Base-by-base conservation (phyloP, 306 rosid species). In the Malus domestica region DNA sequence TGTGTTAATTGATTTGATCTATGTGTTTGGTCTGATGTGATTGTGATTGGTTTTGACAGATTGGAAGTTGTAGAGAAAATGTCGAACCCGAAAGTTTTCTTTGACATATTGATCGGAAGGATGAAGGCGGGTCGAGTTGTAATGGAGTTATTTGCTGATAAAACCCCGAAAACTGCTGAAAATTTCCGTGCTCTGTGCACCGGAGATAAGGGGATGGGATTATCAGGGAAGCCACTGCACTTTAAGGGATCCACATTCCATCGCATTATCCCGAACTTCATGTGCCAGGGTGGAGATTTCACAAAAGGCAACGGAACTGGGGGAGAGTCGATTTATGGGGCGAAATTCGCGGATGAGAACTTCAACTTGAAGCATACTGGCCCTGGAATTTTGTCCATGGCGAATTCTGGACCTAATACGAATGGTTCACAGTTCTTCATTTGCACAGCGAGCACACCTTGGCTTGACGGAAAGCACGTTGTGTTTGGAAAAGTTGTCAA, bases 211-310 rank as follows among this genome's bases (percentile, higher is more conserved):
- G 94, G 97, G 32, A 80, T 93, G 8, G 98, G 98, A 35, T 27
- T 1, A 16, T 79, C 83, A 0, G 98, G 98, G 68, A 89, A 91
- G 84, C 88, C 54, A 6, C 72, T 93, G 49, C 93, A 93, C 76
- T 93, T 68, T 68, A 91, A 88, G 63, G 98, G 97, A 23, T 91
- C 97, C 0, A 0, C n/a, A 8, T 91, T 93, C 59, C 98, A 91
- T 84, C 90, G 97, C 2, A 87, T 93, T 62, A 91, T 93, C 71
- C 98, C 98, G 0, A 54, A 42, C 0, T 89, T 93, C 77, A 91
- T 93, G 98, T 91, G 96, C 67, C 98, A 93, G 15, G 96, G 97
- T 33, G 98, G 97, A 23, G 96, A 93, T 84, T 91, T 91, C 85
- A 91, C 96, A 0, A 86, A 40, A 64, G 96, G 97, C 6, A 88